Conservation (phyloP, 2,329 filamentous ascomycete species). For the Davidsoniella neocaledoniae region DNA sequence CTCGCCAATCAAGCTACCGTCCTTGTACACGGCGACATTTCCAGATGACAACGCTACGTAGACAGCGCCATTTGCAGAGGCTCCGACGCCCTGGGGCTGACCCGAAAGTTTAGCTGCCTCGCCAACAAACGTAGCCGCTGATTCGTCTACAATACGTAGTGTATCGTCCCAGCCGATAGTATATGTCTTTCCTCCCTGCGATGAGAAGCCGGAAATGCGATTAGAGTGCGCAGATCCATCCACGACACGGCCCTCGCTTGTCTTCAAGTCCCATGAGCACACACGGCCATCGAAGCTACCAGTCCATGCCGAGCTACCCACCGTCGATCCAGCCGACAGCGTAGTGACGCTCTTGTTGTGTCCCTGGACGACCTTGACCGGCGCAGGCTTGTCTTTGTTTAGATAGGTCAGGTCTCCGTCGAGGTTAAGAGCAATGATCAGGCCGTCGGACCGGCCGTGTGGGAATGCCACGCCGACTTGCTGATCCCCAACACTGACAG, state of each 20-base stretch:
- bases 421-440: conserved; percentile 80
- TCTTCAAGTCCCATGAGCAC: conserved; percentile 63
- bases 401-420: conserved; percentile 85
- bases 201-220: conserved; percentile 62
- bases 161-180: conserved; percentile 92
- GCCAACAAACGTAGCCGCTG: conserved; percentile 59
- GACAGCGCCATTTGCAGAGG: conserved; percentile 33
- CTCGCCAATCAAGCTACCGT: conserved; percentile 43
- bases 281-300: conserved; percentile 86
- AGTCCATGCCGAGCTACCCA: conserved; percentile 46
- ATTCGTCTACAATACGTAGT: conserved; percentile 59
- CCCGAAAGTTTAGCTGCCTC: conserved; percentile 49
- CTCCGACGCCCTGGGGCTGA: conserved; percentile 62
- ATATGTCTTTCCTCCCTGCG: conserved; percentile 48
- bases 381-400: conserved; percentile 49
- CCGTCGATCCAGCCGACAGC: conserved; percentile 25
- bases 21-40: conserved; percentile 34
- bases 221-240: conserved; percentile 74
- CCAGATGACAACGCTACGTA: conserved; percentile 40
- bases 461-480: conserved; percentile 93
- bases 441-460: conserved; percentile 59
- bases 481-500: conserved; percentile 60
- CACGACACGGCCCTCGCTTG: conserved; percentile 50
- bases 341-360: conserved; percentile 87
- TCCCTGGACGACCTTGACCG: conserved; percentile 59